Base-by-base conservation (phyloP, 768 basidiomycete species). In the Lactarius hatsudake region DNA sequence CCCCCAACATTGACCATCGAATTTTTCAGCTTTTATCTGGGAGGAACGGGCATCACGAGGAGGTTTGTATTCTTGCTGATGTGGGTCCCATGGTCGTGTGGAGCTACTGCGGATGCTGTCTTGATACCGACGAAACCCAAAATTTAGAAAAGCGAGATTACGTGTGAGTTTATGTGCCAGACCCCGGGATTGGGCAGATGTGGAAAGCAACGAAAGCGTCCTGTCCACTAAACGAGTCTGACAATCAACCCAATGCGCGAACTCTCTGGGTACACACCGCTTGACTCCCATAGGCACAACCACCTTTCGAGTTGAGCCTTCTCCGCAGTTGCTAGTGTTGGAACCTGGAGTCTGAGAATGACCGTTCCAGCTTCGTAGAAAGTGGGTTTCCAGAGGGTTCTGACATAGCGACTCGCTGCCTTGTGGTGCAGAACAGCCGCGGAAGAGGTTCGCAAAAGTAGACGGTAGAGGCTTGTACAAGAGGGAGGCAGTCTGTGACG, bases 101-200 rank as follows among this genome's bases (percentile, higher is more conserved):
- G 73, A 18, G 64, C 48, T 43, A 42, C 69, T 70, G n/a, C 70
- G 48, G 7, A 12, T 57, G 10, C 4, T 30, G n/a, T 43, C 58
- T 34, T 63, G 64, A 45, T 64, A 67, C 2, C 43, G 20, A 23
- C 65, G 62, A 56, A 70, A 71, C 75, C 80, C 75, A 80, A 73
- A 78, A 36, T 79, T 70, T 59, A 85, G 69, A 26, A 79, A 73
- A 12, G 76, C 75, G 15, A 89, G 75, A 71, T 90, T 90, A 20
- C 82, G 82, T 7, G 87, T 86, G 7, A 86, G 71, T 64, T 77
- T 78, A 72, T 90, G 87, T 13, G 89, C 75, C 17, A 89, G 76
- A 17, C 90, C 90, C 32, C 88, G 83, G 40, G 84, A 82, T 65
- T 80, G 79, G 4, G 84, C 82, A n/a, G 90, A 87, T 32, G 80